Evolutionary conservation across 2,329 filamentous ascomycete species (phyloP), one percentile per base, ranked within the genome.

Genomic region (Fusarium sp.): DNA sequence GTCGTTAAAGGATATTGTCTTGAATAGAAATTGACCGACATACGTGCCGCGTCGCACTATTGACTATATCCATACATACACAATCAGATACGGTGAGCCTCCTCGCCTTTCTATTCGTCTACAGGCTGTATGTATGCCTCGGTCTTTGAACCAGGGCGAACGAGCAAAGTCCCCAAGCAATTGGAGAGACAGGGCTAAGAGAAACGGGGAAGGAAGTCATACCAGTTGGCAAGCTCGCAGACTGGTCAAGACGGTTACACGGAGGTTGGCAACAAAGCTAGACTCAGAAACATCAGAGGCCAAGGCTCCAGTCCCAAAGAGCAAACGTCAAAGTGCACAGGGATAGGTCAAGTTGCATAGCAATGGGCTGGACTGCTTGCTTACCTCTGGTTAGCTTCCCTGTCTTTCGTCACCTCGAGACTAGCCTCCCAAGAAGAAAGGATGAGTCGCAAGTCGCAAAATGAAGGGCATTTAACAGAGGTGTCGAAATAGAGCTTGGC

Each of bases 11-110:
- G 61, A 66, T 23, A 42, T 46, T 63, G 60, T 63, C 58, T 63
- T 40, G 39, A 62, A 50, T 23, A 57, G 60, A 63, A 44, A 63
- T 70, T 71, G 66, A 61, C 69, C 66, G 52, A 61, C 69, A 72
- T 70, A 66, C 32, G 32, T 34, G 32, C 64, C 69, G 47, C 30
- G 42, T 36, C 38, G 44, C 23, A 40, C 57, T 60, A 53, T 53
- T 67, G 57, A 34, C 32, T 34, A 34, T 34, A 34, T 34, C 32
- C 55, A n/a, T 65, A 66, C 62, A 68, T 50, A 63, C 45, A 56
- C 50, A 68, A 46, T 57, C 66, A 67, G 49, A 56, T 60, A 58
- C 59, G 65, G 57, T 63, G 61, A 69, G 30, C 30, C 36, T 56
- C 46, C 39, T 63, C 44, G 34, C 32, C 50, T 42, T 26, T 40